Base-by-base conservation (phyloP, 108 stramenopile genomes). In the Nitzschia putrida region DNA sequence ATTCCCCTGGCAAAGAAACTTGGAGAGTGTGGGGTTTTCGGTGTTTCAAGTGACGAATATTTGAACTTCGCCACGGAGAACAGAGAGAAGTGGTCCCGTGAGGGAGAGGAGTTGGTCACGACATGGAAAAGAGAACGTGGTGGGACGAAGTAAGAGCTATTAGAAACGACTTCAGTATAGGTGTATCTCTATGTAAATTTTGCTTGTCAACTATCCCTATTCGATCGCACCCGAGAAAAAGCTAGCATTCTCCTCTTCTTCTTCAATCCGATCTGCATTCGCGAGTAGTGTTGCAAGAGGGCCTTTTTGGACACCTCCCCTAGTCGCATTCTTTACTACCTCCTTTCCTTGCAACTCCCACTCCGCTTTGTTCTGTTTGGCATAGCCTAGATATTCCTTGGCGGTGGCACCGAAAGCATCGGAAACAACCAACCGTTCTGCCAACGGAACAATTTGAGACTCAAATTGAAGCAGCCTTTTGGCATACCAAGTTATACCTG, bases 1-100 rank as follows among this genome's bases (percentile, higher is more conserved):
- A 69, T 85, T 37, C 84, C 84, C 11, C 68, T 85, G 22, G 78
- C 84, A 42, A 77, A 71, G 51, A 85, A 81, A 53, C 63, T 85
- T 77, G 25, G 67, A 16, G 67, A 71, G 40, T 80, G 78, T 40
- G 71, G 76, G 9, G 73, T 76, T 23, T 85, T 85, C 64, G 81
- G 81, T 11, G 81, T 70, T 9, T 59, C 60, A 13, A 73, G 81
- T 13, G 71, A 76, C 12, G 75, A 71, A 42, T 85, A 73, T 69
- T 34, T 76, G 23, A 72, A 72, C n/a, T 40, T 54, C 42, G 77
- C 72, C 3, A 16, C 66, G 54, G 67, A 47, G 34, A 79, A 78
- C 59, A 60, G 75, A 57, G 70, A 76, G 53, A 66, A 57, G 43
- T 82, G 81, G 81, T 45, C 52, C 45, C 78, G 37, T 14, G 75